Evolutionary conservation across 257 asterid species (phyloP), one percentile per base, ranked within the genome.

Genomic region (Solanum verrucosum): DNA sequence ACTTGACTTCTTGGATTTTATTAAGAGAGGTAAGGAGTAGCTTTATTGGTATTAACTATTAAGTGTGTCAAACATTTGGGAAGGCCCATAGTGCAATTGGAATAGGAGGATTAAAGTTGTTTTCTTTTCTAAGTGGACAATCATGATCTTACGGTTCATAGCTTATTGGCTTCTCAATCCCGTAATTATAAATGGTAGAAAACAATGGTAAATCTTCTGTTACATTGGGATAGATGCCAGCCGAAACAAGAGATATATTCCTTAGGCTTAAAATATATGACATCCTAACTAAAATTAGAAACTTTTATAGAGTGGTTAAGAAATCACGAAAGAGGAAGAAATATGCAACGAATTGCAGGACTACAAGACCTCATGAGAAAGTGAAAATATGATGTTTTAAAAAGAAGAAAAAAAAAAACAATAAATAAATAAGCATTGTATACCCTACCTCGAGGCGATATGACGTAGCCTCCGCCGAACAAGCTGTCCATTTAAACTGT

Each of bases 391-490:
- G 25, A 44, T 16, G 67, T 46, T 31, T 35, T 16, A 34, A 44
- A 5, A 60, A 18, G 4, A 70, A 14, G 15, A 37, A 8, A 85
- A 70, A 18, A 18, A 23, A 6, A 25, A 13, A 86, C 9, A 37
- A 37, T 5, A 79, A 27, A 46, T 16, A 56, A 85, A 52, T 20
- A 68, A 20, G 68, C 38, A 88, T 84, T 83, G n/a, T 67, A 81
- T 81, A 87, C 74, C 82, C 91, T 92, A 97, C 99, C 98, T 94
- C 89, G 90, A 93, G 86, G 99, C 99, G 34, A 97, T 81, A 90
- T 96, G 99, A 4, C 98, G 94, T 85, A 96, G 89, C 92, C 99
- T 96, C 92, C 98, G 92, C 70, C 98, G 98, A 84, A 96, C 99
- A 83, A 95, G 96, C 60, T 94, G 92, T 49, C 93, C 96, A 92